Evolutionary conservation across 805 yeast species (phyloP).

Genomic region (Yarrowia sp.): DNA sequence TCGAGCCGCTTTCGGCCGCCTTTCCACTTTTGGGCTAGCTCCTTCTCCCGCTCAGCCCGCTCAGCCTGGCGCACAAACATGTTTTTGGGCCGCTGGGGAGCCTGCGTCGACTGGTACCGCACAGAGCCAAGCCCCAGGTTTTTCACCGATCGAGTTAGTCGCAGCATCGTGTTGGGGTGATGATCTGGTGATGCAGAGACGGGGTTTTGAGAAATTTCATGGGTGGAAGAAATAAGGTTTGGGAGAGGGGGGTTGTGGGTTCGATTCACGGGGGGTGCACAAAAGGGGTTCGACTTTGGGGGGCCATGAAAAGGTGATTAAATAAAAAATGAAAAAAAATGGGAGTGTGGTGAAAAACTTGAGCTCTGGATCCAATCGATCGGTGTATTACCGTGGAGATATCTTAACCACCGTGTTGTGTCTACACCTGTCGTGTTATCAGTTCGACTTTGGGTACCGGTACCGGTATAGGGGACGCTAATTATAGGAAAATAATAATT

Average conservation of each 20-base stretch:
- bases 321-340: too few relatives aligned
- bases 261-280: not conserved
- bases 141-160: slow-evolving; percentile 29
- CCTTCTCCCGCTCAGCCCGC: not conserved
- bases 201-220: not conserved
- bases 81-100: slow-evolving; percentile 4
- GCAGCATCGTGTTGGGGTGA: slow-evolving; percentile 38
- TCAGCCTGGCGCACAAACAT: slow-evolving; percentile 6
- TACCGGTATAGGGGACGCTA: too few relatives aligned
- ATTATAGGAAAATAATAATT: too few relatives aligned
- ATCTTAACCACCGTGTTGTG: too few relatives aligned
- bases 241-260: not conserved
- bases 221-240: slow-evolving; percentile 3
- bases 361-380: too few relatives aligned
- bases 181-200: slow-evolving; percentile 4
- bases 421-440: too few relatives aligned
- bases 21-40: slow-evolving; percentile 11
- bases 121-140: slow-evolving; percentile 9
- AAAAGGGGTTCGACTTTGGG: too few relatives aligned
- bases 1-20: not conserved
- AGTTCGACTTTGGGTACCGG: too few relatives aligned
- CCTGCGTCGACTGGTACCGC: slow-evolving; percentile 24
- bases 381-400: too few relatives aligned
- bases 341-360: too few relatives aligned
- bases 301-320: too few relatives aligned